Evolutionary conservation across 129 eudicot genomes (phyloP).

Genomic region (Pseudognaphalium luteoalbum): DNA sequence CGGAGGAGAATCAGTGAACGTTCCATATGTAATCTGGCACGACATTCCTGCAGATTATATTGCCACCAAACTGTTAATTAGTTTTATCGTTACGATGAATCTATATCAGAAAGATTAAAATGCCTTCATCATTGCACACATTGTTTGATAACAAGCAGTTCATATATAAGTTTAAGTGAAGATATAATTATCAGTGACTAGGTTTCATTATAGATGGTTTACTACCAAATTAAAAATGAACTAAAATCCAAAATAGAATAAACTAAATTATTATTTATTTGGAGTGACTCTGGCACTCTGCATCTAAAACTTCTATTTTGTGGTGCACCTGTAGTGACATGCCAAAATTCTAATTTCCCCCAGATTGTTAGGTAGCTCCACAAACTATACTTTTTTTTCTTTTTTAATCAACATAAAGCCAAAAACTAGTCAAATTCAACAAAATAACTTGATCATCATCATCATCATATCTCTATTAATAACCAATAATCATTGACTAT

Average conservation of each 20-base stretch:
- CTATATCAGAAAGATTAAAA: neutral
- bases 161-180: neutral
- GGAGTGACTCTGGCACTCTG: slow-evolving; percentile 14
- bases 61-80: neutral
- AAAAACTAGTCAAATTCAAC: neutral
- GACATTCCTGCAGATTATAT: slow-evolving; percentile 44
- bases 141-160: neutral
- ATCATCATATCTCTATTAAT: neutral
- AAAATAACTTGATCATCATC: neutral
- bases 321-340: slow-evolving; percentile 15
- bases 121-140: neutral
- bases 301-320: slow-evolving; percentile 3
- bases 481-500: neutral
- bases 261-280: neutral
- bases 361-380: neutral
- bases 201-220: neutral
- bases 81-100: too few species aligned
- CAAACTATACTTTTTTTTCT: neutral
- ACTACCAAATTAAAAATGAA: neutral
- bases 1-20: slow-evolving; percentile 30
- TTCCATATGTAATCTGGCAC: slow-evolving; percentile 40
- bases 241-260: neutral
- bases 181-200: neutral
- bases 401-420: neutral
- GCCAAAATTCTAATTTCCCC: slow-evolving; percentile 12